Conservation (phyloP, 2,329 filamentous ascomycete genomes). For the Rhinocladiella mackenziei region DNA sequence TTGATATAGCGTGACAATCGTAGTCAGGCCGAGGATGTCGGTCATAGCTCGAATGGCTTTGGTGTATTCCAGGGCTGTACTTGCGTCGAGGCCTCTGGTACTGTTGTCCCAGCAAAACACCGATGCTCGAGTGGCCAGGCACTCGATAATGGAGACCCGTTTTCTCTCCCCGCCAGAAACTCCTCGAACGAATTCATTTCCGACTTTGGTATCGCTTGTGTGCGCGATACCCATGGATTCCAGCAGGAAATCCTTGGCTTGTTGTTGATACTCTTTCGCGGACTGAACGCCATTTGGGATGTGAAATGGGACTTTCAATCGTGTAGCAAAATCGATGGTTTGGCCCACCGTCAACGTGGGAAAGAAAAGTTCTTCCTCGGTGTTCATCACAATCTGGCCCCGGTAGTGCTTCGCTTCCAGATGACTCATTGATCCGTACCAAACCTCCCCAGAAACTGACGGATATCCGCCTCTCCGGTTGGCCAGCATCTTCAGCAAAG, state of each 20-base stretch:
- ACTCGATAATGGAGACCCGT: constrained; percentile 65
- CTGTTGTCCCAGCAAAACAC: constrained; percentile 66
- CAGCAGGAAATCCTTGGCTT: constrained; percentile 54
- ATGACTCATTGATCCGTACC: constrained; percentile 48
- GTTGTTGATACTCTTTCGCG: constrained; percentile 45
- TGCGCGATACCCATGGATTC: constrained; percentile 57
- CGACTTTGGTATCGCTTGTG: constrained; percentile 62
- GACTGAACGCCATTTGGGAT: constrained; percentile 38
- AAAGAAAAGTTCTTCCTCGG: constrained; percentile 52
- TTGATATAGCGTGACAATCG: constrained; percentile 65
- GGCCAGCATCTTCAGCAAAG: constrained; percentile 63
- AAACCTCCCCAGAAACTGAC: constrained; percentile 55
- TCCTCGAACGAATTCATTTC: constrained; percentile 62
- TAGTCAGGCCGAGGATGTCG: constrained; percentile 56
- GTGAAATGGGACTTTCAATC: constrained; percentile 53
- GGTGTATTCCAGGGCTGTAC: constrained; percentile 59
- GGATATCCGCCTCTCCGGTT: constrained; percentile 60
- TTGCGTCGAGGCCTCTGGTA: constrained; percentile 63
- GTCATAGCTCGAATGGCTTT: constrained; percentile 62
- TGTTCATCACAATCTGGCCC: constrained; percentile 56
- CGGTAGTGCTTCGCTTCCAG: constrained; percentile 46
- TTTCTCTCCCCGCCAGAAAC: constrained; percentile 67
- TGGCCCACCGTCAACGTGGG: constrained; percentile 50
- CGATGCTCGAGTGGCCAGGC: constrained; percentile 54
- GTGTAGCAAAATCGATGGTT: constrained; percentile 54